Evolutionary conservation across 208 protist species (phyloP).

Genomic region (Herpetomonas samuelpessoai): DNA sequence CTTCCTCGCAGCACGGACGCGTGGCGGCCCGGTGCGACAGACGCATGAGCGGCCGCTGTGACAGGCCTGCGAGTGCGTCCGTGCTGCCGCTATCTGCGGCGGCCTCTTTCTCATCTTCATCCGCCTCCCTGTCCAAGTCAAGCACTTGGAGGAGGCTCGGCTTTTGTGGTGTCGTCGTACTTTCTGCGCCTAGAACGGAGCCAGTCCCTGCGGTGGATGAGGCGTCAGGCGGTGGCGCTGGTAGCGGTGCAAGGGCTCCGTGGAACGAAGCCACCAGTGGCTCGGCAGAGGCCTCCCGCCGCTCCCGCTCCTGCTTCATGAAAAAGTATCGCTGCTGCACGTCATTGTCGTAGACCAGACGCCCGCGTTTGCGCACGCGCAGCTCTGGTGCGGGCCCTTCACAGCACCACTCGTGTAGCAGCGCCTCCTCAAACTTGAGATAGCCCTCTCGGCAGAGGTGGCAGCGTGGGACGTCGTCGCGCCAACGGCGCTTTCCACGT

Average conservation of each 20-base stretch:
- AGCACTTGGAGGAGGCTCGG: too few relatives aligned
- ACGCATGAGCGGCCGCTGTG: too few relatives aligned
- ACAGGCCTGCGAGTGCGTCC: too few relatives aligned
- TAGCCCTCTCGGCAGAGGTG: conserved; percentile 57
- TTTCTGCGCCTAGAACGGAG: too few relatives aligned
- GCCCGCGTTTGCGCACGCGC: conserved; percentile 21
- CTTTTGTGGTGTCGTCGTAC: too few relatives aligned
- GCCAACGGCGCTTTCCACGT: neutral
- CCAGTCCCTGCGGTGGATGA: too few relatives aligned
- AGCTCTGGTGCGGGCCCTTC: conserved; percentile 48
- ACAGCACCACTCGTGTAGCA: conserved; percentile 75
- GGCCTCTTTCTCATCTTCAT: too few relatives aligned
- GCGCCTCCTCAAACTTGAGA: conserved; percentile 38
- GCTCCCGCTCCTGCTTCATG: conserved; percentile 51
- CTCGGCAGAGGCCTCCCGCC: conserved; percentile 29
- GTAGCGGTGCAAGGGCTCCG: conserved; percentile 5
- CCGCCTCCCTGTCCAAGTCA: too few relatives aligned
- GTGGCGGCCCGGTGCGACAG: conserved; percentile 4
- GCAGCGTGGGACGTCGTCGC: conserved; percentile 22
- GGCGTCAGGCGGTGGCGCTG: conserved; percentile 1
- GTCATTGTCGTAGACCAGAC: conserved; percentile 43
- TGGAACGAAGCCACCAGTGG: conserved; percentile 50
- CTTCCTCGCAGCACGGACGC: conserved; percentile 52
- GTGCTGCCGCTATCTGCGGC: too few relatives aligned
- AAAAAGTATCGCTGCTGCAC: conserved; percentile 70